phyloP scores from a whole-genome alignment of 73 alveolate genomes.

The Paramecium bursaria region DNA sequence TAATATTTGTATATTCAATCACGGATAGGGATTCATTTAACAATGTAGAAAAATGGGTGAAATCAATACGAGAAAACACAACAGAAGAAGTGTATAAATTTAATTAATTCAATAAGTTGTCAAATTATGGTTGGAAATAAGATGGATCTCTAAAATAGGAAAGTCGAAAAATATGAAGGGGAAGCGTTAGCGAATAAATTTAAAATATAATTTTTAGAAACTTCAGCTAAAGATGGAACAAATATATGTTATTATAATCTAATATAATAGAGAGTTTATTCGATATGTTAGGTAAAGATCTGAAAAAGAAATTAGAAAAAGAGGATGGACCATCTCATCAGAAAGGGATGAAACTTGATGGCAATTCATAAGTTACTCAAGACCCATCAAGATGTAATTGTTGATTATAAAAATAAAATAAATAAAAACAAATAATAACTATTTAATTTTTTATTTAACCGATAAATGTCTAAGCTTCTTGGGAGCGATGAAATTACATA shows the following conservation, averaged over 20 bases:
- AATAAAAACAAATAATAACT: too few species aligned
- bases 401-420: too few species aligned
- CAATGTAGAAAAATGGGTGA: conserved; percentile 68
- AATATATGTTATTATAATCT: conserved; percentile 9
- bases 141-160: conserved; percentile 69
- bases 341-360: background rate
- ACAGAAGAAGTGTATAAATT: conserved; percentile 60
- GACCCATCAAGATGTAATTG: too few species aligned
- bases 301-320: conserved; percentile 37
- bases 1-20: conserved; percentile 81
- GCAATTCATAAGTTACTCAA: too few species aligned
- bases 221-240: conserved; percentile 67
- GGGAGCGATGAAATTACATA: conserved; percentile 45
- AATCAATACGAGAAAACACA: conserved; percentile 53
- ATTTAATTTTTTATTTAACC: too few species aligned
- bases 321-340: conserved; percentile 1
- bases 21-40: conserved; percentile 78
- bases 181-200: conserved; percentile 65
- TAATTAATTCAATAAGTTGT: conserved; percentile 12
- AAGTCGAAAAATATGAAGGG: conserved; percentile 64
- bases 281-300: conserved; percentile 23
- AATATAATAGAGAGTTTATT: conserved; percentile 14
- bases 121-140: conserved; percentile 76
- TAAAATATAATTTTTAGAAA: conserved; percentile 69
- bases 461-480: too few species aligned